These are phyloP conservation scores for Candida namnaoensis DNA, from an alignment of 805 yeast genomes.

Conservation along the genomic window DNA sequence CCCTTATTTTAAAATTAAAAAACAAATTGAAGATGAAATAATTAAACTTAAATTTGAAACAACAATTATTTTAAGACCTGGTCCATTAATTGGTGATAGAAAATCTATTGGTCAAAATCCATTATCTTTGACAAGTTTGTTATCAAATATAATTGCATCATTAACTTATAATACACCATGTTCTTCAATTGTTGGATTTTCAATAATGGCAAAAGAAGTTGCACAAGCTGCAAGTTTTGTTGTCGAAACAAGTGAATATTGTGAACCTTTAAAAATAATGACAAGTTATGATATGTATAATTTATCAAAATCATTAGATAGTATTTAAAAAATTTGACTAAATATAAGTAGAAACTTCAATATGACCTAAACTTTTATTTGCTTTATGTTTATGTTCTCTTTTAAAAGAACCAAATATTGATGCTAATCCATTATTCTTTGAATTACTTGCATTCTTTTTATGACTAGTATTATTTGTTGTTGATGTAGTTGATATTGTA, in stretches of 20 bases:
- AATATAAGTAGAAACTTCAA: background rate
- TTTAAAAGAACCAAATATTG: background rate
- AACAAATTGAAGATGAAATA: conserved; percentile 12
- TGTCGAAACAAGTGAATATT: conserved; percentile 4
- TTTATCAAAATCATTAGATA: no score
- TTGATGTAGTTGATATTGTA: background rate
- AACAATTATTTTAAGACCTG: conserved; percentile 16
- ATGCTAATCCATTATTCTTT: background rate
- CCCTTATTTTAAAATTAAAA: conserved; percentile 14
- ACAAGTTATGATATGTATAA: background rate
- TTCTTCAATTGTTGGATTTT: conserved; percentile 6
- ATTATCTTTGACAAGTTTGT: conserved; percentile 2
- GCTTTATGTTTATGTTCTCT: background rate
- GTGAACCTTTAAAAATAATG: conserved; percentile 9
- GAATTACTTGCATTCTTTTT: background rate
- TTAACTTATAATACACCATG: conserved; percentile 7
- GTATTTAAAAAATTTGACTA: no score
- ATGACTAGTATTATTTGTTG: background rate
- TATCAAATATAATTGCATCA: conserved; percentile 8
- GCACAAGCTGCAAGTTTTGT: conserved; percentile 8
- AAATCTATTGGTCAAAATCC: background rate
- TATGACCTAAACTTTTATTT: background rate
- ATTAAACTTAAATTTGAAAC: conserved; percentile 5
- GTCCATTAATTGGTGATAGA: conserved; percentile 19
- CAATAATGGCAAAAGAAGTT: conserved; percentile 11